phyloP scores from a whole-genome alignment of 2,329 filamentous ascomycete genomes.

The Colletotrichum eremochloae region DNA sequence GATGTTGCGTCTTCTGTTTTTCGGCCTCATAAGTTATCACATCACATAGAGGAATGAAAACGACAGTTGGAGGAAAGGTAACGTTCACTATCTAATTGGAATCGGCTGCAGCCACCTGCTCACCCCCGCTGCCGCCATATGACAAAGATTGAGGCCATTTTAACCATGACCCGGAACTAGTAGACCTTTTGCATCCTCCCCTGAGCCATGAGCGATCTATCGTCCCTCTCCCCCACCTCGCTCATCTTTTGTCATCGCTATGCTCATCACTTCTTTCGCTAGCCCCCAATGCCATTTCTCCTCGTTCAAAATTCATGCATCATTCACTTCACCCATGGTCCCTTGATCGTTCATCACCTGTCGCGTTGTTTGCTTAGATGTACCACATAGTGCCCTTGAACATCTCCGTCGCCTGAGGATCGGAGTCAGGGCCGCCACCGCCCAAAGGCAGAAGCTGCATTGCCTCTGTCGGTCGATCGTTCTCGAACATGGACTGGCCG shows the following conservation, averaged over 20 bases:
- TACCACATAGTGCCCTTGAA: constrained; percentile 60
- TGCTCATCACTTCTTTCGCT: background rate
- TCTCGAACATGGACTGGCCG: constrained; percentile 46
- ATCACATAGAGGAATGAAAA: background rate
- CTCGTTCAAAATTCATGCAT: background rate
- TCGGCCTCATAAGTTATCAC: background rate
- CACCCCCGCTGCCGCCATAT: constrained; percentile 1
- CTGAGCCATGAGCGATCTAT: background rate
- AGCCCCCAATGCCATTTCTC: background rate
- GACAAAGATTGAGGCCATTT: constrained; percentile 26
- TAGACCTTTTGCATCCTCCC: constrained; percentile 7
- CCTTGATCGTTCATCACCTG: background rate
- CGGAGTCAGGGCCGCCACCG: constrained; percentile 42
- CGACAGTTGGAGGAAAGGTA: constrained; percentile 13
- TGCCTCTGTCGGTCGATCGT: constrained; percentile 31
- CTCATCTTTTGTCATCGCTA: background rate
- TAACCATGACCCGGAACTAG: constrained; percentile 34
- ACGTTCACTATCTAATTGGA: constrained; percentile 31
- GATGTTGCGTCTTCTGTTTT: background rate
- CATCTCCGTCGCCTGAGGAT: constrained; percentile 45
- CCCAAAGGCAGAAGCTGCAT: constrained; percentile 44
- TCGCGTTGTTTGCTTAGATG: constrained; percentile 48
- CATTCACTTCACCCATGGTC: background rate
- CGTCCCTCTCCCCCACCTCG: background rate
- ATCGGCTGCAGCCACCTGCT: background rate